Conservation (phyloP, 345 rosid species). For the Orychophragmus violaceus region DNA sequence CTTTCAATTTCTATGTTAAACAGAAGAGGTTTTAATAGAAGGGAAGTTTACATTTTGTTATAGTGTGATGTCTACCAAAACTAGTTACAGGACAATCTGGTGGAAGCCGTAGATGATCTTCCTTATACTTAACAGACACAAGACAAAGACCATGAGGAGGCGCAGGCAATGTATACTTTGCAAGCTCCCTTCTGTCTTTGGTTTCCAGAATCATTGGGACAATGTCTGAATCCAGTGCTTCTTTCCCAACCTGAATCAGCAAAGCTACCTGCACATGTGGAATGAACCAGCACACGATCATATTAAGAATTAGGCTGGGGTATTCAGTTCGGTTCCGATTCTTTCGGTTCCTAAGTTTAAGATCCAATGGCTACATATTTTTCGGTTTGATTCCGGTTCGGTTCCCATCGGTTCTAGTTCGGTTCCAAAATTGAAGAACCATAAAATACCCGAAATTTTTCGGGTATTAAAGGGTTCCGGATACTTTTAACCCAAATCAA, state of each 20-base stretch:
- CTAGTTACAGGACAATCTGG: slow-evolving; percentile 50
- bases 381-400: no score
- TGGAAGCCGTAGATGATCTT: slow-evolving; percentile 66
- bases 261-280: slow-evolving; percentile 59
- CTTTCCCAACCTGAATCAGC: slow-evolving; percentile 79
- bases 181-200: slow-evolving; percentile 69
- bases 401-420: no score
- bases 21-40: slow-evolving; percentile 16
- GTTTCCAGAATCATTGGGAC: slow-evolving; percentile 60
- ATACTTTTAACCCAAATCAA: no score
- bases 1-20: neutral
- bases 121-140: slow-evolving; percentile 51
- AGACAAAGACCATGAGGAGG: slow-evolving; percentile 89
- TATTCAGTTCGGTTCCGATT: no score
- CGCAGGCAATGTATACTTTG: slow-evolving; percentile 52
- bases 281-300: neutral
- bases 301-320: no score
- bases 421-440: no score
- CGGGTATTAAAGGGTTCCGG: no score
- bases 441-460: no score
- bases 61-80: slow-evolving; percentile 58
- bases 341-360: no score
- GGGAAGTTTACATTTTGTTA: slow-evolving; percentile 75
- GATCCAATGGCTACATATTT: no score
- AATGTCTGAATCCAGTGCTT: slow-evolving; percentile 65